Base-by-base conservation (phyloP, 441 rosid genomes). In the Macaranga tanarius region DNA sequence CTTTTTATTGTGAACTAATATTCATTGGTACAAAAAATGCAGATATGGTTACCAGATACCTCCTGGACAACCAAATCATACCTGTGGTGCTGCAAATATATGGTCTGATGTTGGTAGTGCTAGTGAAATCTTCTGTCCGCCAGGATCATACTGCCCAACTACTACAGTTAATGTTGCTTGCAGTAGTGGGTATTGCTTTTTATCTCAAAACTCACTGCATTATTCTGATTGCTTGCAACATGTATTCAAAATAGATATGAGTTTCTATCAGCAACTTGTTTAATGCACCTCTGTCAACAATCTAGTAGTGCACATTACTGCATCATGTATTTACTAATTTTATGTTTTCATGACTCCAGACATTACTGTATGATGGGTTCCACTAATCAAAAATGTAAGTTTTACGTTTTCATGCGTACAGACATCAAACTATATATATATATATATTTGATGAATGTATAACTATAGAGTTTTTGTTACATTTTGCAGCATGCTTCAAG, bases 291-390 rank as follows among this genome's bases (percentile, higher is more conserved):
- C 28, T 45, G 22, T 67, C 62, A 74, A 45, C 75, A 31, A 50
- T 66, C 65, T 72, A 69, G 67, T 62, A 58, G n/a, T 61, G 55
- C 68, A 62, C 50, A 60, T 69, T 65, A 28, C 11, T 72, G 25
- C 61, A 66, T 47, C 50, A 17, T 58, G 20, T 26, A 11, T 59
- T 54, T 48, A 42, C 75, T 77, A 22, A 82, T 25, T 47, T 59
- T 23, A 67, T 76, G 45, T 73, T 67, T 76, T 42, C 73, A 57
- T 67, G 38, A 74, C 80, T 72, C 60, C 93, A 95, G 99, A 66
- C 92, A 90, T 77, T 91, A 89, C 73, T 95, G 98, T 85, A 74
- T 93, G 76, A 84, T 63, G 85, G 99, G 99, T 60, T 95, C 98
- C 45, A 95, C 90, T 40, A 66, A 84, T 67, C 86, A 91, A 85